Conservation (phyloP, 2,329 filamentous ascomycete genomes). For the Aureobasidium sp. region DNA sequence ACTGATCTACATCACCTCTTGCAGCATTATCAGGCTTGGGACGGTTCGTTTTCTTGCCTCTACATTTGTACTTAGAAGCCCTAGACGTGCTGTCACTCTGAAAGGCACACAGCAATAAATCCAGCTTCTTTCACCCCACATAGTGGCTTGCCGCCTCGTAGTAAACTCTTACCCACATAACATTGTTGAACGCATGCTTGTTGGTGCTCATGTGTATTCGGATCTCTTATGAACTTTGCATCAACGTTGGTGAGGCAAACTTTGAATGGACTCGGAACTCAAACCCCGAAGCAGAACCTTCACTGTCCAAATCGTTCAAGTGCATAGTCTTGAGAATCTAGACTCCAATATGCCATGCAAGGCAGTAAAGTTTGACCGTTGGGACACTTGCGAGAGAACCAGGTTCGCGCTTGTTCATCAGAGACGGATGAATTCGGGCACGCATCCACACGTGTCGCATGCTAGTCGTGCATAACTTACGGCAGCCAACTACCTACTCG, state of each 20-base stretch:
- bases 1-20: neutral
- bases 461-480: neutral
- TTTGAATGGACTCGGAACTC: neutral
- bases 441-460: neutral
- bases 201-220: neutral
- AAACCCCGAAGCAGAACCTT: neutral
- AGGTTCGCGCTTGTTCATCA: neutral
- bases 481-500: neutral
- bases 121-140: neutral
- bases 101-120: neutral
- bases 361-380: neutral
- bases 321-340: neutral
- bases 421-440: neutral
- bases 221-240: neutral
- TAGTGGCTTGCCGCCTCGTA: neutral
- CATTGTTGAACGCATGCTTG: neutral
- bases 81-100: neutral
- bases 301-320: neutral
- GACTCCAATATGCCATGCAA: neutral
- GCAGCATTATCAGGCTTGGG: neutral
- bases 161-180: neutral
- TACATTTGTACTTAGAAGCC: neutral
- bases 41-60: neutral
- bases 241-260: neutral
- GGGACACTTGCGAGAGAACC: constrained; percentile 4